A percentile compares a stretch with the other conserved stretches of the same genome.
phyloP scores from a whole-genome alignment of 148 eudicot genomes.

The Chenopodium berlandieri region DNA sequence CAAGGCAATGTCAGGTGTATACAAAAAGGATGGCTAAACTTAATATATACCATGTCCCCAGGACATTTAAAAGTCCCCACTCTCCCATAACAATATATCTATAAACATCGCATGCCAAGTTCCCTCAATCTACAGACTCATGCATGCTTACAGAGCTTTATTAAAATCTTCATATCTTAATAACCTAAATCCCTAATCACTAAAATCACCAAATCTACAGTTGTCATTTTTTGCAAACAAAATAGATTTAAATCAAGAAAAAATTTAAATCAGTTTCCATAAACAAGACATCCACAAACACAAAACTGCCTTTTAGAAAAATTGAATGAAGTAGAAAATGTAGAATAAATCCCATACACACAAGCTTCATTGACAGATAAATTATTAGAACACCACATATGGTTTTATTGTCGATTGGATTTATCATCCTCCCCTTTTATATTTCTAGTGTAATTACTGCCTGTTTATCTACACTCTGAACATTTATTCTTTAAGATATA shows the following conservation, averaged over 20 bases:
- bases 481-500: too few species aligned
- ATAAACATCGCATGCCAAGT: background rate
- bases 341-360: too few species aligned
- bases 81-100: background rate
- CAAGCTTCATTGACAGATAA: background rate
- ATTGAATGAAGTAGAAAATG: too few species aligned
- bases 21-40: background rate
- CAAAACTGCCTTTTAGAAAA: too few species aligned
- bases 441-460: too few species aligned
- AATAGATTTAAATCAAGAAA: background rate
- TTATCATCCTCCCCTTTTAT: too few species aligned
- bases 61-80: background rate
- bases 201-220: background rate
- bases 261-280: too few species aligned
- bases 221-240: background rate
- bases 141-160: background rate
- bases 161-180: background rate
- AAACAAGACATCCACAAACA: too few species aligned
- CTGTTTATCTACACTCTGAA: too few species aligned
- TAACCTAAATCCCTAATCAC: background rate
- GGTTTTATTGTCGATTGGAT: too few species aligned
- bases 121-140: background rate
- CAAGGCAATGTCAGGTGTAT: background rate
- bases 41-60: background rate
- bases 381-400: background rate